Percentiles rank a stretch among this genome's conserved stretches.
Conservation (phyloP, 345 rosid genomes). For the Populus ilicifolia region DNA sequence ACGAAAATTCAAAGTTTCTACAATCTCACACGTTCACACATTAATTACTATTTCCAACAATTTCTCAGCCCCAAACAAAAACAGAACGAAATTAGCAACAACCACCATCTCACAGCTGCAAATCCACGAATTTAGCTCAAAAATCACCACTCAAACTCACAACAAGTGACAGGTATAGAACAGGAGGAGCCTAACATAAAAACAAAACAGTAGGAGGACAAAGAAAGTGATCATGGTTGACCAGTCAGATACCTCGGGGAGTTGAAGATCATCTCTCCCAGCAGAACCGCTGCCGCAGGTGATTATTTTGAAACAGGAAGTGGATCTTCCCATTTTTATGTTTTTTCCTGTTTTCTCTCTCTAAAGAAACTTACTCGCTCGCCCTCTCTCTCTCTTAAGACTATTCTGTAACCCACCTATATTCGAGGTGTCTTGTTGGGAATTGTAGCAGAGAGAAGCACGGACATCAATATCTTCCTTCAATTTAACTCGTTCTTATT, state of each 20-base stretch:
- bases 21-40: neutral
- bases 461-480: slow-evolving; percentile 49
- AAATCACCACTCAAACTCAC: neutral
- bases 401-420: slow-evolving; percentile 12
- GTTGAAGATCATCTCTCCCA: slow-evolving; percentile 42
- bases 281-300: slow-evolving; percentile 60
- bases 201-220: neutral
- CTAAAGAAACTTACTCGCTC: neutral
- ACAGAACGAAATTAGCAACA: neutral
- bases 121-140: neutral
- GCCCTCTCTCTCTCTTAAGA: slow-evolving; percentile 6
- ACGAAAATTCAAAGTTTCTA: neutral
- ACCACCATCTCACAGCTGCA: neutral
- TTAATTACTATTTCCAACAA: slow-evolving; percentile 1
- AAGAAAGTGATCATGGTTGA: neutral
- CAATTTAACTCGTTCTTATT: slow-evolving; percentile 20
- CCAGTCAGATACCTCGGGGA: slow-evolving; percentile 38
- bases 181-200: neutral
- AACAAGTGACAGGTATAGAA: neutral
- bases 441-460: slow-evolving; percentile 29
- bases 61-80: neutral
- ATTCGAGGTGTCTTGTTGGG: slow-evolving; percentile 32
- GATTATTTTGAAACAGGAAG: slow-evolving; percentile 72
- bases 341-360: slow-evolving; percentile 1
- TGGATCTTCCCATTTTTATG: slow-evolving; percentile 58